Evolutionary conservation across 176 grass and related monocot genomes (phyloP).

Genomic region (Bolboschoenus planiculmis): DNA sequence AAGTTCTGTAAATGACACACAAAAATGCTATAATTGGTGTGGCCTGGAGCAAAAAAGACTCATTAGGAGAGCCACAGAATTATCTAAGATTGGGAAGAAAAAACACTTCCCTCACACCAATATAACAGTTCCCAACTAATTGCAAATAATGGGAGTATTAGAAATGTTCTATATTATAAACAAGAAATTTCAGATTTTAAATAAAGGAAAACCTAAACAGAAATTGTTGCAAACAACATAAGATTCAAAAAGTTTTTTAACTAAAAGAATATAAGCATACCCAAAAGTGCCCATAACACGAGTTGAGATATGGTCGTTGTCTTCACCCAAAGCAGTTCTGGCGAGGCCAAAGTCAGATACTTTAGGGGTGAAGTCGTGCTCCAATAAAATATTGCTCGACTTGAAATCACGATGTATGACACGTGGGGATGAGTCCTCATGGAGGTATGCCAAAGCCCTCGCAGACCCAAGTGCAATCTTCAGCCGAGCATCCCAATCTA

Average conservation of each 20-base stretch:
- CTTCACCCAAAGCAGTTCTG: conserved; percentile 61
- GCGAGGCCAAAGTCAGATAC: conserved; percentile 97
- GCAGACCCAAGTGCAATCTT: conserved; percentile 90
- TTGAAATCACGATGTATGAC: conserved; percentile 99
- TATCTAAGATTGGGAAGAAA: neutral
- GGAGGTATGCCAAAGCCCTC: conserved; percentile 81
- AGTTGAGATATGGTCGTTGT: conserved; percentile 89
- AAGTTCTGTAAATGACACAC: neutral
- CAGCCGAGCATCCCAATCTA: conserved; percentile 86
- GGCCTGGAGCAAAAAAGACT: neutral
- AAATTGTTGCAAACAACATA: neutral
- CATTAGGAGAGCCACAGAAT: neutral
- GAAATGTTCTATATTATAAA: neutral
- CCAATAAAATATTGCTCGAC: conserved; percentile 93
- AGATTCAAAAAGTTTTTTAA: neutral
- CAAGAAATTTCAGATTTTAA: neutral
- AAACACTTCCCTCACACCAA: neutral
- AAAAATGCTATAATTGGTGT: neutral
- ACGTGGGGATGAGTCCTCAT: conserved; percentile 97
- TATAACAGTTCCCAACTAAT: neutral
- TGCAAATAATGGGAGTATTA: neutral
- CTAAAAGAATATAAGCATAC: conserved; percentile 40
- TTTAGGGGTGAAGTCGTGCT: conserved; percentile 83
- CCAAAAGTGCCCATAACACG: conserved; percentile 98
- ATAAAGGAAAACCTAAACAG: neutral